Conservation (phyloP, 768 basidiomycete genomes). For the Tephrocybe rancida region DNA sequence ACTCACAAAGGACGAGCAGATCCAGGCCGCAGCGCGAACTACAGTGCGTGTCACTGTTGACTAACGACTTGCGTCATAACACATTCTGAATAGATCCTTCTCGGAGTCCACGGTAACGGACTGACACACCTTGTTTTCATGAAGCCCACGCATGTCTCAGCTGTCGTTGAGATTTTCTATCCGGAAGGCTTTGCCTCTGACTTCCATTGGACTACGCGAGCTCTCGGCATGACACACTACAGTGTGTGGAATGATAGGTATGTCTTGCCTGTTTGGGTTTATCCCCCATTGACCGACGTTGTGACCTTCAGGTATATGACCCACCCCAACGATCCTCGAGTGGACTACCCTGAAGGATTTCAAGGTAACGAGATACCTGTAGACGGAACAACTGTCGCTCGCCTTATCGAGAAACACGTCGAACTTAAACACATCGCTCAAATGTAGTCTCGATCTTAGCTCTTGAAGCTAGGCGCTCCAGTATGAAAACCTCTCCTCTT, state of each 20-base stretch:
- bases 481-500: too few relatives aligned
- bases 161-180: slow-evolving; percentile 86
- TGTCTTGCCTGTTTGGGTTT: slow-evolving; percentile 20
- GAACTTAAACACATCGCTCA: slow-evolving; percentile 24
- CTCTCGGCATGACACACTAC: slow-evolving; percentile 75
- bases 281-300: background rate
- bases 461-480: too few relatives aligned
- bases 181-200: slow-evolving; percentile 84
- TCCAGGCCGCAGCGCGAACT: slow-evolving; percentile 63
- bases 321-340: slow-evolving; percentile 43
- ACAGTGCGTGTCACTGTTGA: slow-evolving; percentile 50
- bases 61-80: background rate
- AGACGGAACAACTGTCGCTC: slow-evolving; percentile 62
- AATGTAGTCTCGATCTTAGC: too few relatives aligned
- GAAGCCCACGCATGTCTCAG: slow-evolving; percentile 72
- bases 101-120: slow-evolving; percentile 82
- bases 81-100: slow-evolving; percentile 48
- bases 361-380: slow-evolving; percentile 80
- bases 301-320: slow-evolving; percentile 32
- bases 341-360: slow-evolving; percentile 83
- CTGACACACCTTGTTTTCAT: slow-evolving; percentile 86
- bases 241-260: slow-evolving; percentile 84
- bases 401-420: slow-evolving; percentile 71
- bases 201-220: slow-evolving; percentile 80
- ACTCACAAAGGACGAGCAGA: slow-evolving; percentile 76